Base-by-base conservation (phyloP, 495 filamentous ascomycete species). In the Xylaria venustula region DNA sequence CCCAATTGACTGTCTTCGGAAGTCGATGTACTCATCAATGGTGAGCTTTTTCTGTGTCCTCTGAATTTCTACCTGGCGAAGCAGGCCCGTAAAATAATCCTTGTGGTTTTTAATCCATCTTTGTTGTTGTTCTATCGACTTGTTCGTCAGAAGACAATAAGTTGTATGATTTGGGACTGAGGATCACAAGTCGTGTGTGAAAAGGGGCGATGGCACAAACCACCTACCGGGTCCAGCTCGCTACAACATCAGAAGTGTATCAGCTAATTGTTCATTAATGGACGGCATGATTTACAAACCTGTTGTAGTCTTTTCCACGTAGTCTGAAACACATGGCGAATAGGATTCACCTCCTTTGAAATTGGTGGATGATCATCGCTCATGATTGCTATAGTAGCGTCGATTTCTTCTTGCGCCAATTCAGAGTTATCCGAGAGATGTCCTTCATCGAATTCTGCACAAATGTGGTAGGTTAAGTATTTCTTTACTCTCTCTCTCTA, bases 41-140 rank as follows among this genome's bases (percentile, higher is more conserved):
- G 28, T 47, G 41, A 45, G 40, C n/a, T 45, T 47, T 22, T 25
- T 32, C 41, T 32, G 28, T 9, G 40, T 57, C n/a, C 7, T 30
- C 44, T 55, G 40, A 8, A 57, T 37, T 41, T 34, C 54, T 34
- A 57, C 54, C 46, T 57, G 54, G 5, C 54, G 26, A 9, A 57
- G 41, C 0, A 57, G 8, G 54, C 54, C 28, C 1, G 28, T 34
- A n/a, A 32, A 57, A 26, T 46, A 57, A 15, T 41, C 51, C 28
- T 41, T 54, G 34, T 54, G 51, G 22, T 41, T 40, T 26, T 42
- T 41, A 4, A 26, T 19, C 20, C 22, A 42, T 28, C 51, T 40
- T 22, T 42, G 9, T 54, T 42, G 51, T 42, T 41, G 36, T 19
- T 54, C 51, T 54, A 37, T 20, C 36, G 19, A 15, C 7, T 25